Evolutionary conservation across 441 rosid genomes (phyloP), one percentile per base, ranked within the genome.

Genomic region (Syzygium syzygioides): DNA sequence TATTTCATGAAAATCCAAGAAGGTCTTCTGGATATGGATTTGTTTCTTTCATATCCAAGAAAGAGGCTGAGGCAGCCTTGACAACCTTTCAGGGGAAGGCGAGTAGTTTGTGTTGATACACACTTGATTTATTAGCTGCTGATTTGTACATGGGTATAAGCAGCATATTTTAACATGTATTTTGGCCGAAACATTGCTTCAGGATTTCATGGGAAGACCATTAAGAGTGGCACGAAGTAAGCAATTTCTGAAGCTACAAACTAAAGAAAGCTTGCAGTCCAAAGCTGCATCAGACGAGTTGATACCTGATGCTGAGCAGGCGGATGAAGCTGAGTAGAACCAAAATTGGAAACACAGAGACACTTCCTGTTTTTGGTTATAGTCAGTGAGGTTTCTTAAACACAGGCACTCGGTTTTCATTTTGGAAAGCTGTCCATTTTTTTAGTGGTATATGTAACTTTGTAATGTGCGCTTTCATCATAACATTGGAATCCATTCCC

Each of bases 11-110:
- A 26, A 96, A 95, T 88, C 96, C 97, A 4, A 93, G 98, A 91
- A 93, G 92, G 91, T 93, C 98, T 26, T 92, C 97, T 85, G 98
- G 98, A 15, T 96, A 95, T 88, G 98, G 98, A 23, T 97, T 97
- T 93, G 98, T 96, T 68, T 90, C 96, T 68, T 96, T 96, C 93
- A 94, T 94, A 91, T 91, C 94, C 91, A 96, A 94, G 92, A 95
- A 92, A 91, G 93, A 90, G 83, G 99, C 97, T 23, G 97, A 95
- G 37, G 91, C 90, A 32, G 98, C 97, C 7, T 88, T 96, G 85
- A 56, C 93, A 89, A 85, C 94, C 85, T 94, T 94, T 86, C 90
- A 93, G 89, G 99, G 94, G 89, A 97, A 97, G 98, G 99, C 95
- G 92, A 86, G 88, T 66, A 87, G 83, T 54, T 64, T 50, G 45